Evolutionary conservation across 768 basidiomycete genomes (phyloP), one percentile per base, ranked within the genome.

Genomic region (Amanita fuliginea): DNA sequence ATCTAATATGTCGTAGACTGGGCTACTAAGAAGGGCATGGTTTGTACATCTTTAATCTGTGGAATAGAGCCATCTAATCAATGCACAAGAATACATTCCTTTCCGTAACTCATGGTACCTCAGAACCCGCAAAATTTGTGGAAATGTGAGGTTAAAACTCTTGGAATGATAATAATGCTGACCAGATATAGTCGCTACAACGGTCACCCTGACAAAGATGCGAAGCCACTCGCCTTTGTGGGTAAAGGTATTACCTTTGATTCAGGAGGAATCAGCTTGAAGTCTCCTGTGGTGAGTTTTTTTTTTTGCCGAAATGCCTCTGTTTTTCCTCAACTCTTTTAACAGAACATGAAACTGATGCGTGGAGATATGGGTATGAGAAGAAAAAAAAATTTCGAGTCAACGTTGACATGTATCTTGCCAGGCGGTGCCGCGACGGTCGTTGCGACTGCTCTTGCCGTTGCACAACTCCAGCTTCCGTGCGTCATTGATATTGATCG

Each of bases 161-260:
- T 41, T 41, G n/a, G 8, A 19, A 49, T 49, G 13, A 41, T 9
- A 4, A 37, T 19, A 9, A 19, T n/a, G 22, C 26, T 18, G 36
- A 14, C 30, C 18, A n/a, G 45, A 18, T 18, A 16, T 28, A 90
- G 86, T 49, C 83, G 85, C 64, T 94, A 94, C 74, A 81, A 82
- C 28, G 88, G 88, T n/a, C 82, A 77, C 1, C 60, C 74, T 2
- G 64, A 72, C 49, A 68, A 72, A 53, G 65, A 73, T 44, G 79
- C 69, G 0, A 70, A 70, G 47, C 88, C 87, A 3, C 69, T 88
- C 11, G 83, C 79, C 2, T 72, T 89, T 52, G 86, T 93, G 32
- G 90, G 90, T 30, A 92, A 93, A 62, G 90, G 90, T 53, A 82
- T 93, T 60, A 91, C 89, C 13, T 94, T 93, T 55, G 89, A 94